Evolutionary conservation across 192 early-diverging fungal species (phyloP), one percentile per base, ranked within the genome.

Genomic region (Podila verticillata): DNA sequence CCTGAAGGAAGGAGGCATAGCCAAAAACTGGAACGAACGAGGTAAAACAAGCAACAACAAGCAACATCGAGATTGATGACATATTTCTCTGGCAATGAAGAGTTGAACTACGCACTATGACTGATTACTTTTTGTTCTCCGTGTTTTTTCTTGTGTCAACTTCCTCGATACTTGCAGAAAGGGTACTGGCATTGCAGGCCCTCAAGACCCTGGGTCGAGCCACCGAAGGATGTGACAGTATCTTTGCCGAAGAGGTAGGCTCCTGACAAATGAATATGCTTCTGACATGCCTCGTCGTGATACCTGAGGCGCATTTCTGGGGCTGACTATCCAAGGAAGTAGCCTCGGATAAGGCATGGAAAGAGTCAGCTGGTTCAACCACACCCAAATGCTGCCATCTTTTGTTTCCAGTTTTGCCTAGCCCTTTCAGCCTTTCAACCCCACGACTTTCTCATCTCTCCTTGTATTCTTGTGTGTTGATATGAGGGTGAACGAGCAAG

Each of bases 151-250:
- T 3, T 31, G 13, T 57, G 22, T 26, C 30, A n/a, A 31, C 54
- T 58, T 39, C 9, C 48, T 31, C 26, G 35, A 54, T 30, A 24
- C 32, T 56, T 66, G 31, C 31, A 92, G 91, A 86, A n/a, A 78
- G 78, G 39, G 64, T 66, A 0, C 35, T 77, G 48, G 89, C 87
- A 19, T 68, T 94, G 32, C 73, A 89, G 57, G 67, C 83, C 13
- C 66, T 94, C 57, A 91, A 90, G 71, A 83, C 88, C 19, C 70
- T 94, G 26, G 88, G 86, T 9, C 84, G 93, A 28, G 83, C 88
- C 57, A 71, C 83, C 4, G 72, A 79, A 36, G 92, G 92, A 30
- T 87, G 89, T 66, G 88, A 89, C 22, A 51, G 62, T 22, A 65
- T 94, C 35, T 90, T 89, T 72, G 78, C 88, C 26, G 83, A 86